Evolutionary conservation across 108 stramenopile species (phyloP).

Genomic region (Cyclotella atomus): DNA sequence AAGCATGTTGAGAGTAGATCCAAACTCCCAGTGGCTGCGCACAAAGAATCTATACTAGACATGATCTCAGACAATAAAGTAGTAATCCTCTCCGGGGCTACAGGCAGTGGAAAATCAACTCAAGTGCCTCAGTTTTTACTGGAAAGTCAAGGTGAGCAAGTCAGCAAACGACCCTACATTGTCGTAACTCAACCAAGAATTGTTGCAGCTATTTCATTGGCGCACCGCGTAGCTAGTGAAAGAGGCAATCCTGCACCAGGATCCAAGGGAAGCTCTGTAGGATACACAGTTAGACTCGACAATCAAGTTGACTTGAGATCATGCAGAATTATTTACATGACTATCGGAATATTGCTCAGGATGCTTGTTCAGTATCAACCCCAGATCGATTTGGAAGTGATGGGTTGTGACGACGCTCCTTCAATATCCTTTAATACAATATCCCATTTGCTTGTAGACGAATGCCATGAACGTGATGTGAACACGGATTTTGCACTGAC

Average conservation of each 20-base stretch:
- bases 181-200: slow-evolving; percentile 92
- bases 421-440: slow-evolving; percentile 44
- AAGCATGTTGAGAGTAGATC: slow-evolving; percentile 19
- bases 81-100: slow-evolving; percentile 73
- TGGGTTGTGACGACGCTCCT: slow-evolving; percentile 10
- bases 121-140: slow-evolving; percentile 90
- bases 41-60: slow-evolving; percentile 47
- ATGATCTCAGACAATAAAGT: slow-evolving; percentile 48
- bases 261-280: slow-evolving; percentile 59
- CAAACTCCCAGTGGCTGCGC: slow-evolving; percentile 58
- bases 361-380: slow-evolving; percentile 58
- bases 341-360: slow-evolving; percentile 87
- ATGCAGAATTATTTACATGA: slow-evolving; percentile 72
- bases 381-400: neutral
- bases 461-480: slow-evolving; percentile 77
- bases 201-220: slow-evolving; percentile 90
- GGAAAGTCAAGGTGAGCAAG: slow-evolving; percentile 47
- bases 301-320: slow-evolving; percentile 32
- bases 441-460: slow-evolving; percentile 84
- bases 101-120: slow-evolving; percentile 84
- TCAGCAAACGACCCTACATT: slow-evolving; percentile 44
- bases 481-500: slow-evolving; percentile 75
- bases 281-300: slow-evolving; percentile 78
- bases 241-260: slow-evolving; percentile 56
- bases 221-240: slow-evolving; percentile 89